Evolutionary conservation across 495 filamentous ascomycete genomes (phyloP).

Genomic region (Neurospora sp.): DNA sequence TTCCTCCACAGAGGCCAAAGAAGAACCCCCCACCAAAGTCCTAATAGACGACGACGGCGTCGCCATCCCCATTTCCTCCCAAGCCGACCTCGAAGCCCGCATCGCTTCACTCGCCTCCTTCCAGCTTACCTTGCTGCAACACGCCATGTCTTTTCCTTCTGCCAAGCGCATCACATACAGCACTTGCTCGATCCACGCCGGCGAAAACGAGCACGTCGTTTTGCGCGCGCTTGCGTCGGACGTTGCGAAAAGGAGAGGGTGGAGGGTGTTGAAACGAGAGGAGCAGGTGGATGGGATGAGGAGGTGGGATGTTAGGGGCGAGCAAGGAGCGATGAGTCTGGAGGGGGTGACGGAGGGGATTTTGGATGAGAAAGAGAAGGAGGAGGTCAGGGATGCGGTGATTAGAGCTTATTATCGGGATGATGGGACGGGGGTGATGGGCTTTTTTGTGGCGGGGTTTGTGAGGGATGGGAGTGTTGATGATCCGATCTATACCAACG

Average conservation of each 20-base stretch:
- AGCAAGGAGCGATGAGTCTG: conserved; percentile 31
- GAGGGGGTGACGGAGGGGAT: conserved; percentile 39
- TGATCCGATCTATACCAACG: neutral
- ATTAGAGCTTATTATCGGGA: conserved; percentile 65
- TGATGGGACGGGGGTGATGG: conserved; percentile 58
- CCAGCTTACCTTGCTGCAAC: conserved; percentile 65
- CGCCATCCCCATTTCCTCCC: conserved; percentile 30
- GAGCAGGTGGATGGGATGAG: conserved; percentile 62
- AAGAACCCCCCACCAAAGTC: conserved; percentile 13
- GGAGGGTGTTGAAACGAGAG: conserved; percentile 59
- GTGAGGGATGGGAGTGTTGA: conserved; percentile 20
- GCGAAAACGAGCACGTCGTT: conserved; percentile 86
- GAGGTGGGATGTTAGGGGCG: conserved; percentile 63
- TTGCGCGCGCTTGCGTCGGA: conserved; percentile 52
- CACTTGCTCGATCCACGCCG: conserved; percentile 77
- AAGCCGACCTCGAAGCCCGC: conserved; percentile 40
- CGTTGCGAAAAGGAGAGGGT: conserved; percentile 57
- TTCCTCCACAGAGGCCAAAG: conserved; percentile 9
- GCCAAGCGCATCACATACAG: conserved; percentile 75
- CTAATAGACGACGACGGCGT: conserved; percentile 41
- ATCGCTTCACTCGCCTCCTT: conserved; percentile 64
- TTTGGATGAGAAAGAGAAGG: conserved; percentile 46
- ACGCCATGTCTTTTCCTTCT: conserved; percentile 74
- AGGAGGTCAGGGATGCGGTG: conserved; percentile 53
- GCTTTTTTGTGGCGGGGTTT: conserved; percentile 39